Base-by-base conservation (phyloP, 75 land plant genomes). In the Pseudotsuga menziesii region DNA sequence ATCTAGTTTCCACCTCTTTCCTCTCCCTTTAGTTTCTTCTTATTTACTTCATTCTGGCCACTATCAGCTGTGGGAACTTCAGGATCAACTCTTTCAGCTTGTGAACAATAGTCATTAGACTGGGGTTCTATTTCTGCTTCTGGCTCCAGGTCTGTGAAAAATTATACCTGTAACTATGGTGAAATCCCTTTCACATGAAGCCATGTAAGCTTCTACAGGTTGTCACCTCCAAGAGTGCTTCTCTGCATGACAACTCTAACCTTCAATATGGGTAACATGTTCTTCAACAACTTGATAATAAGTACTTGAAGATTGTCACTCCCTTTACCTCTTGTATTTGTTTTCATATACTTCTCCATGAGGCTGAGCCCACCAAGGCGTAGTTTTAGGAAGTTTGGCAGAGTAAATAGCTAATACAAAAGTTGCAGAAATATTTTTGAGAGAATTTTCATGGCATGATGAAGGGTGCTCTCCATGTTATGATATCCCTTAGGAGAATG, bases 141-240 rank as follows among this genome's bases (percentile, higher is more conserved):
- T 72, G 17, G 77, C 63, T 80, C 83, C 25, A 84, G 78, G 75
- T 80, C 87, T 7, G 87, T 88, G 59, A 94, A 90, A 2, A 92
- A 76, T 55, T 94, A 91, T 12, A 91, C 80, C 74, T 89, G 93
- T 74, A 96, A 77, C 13, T 88, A 80, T 26, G 93, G 90, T 12
- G 87, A 83, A 69, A 97, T 91, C 58, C 82, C 86, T 35, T 94
- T 90, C 66, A 91, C 88, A 78, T 94, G 95, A 60, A 89, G 83
- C 98, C 98, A 97, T 66, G 99, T 97, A 35, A 90, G 87, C 77
- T 97, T 95, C 99, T 98, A 97, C 72, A 97, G 76, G 77, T 89
- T 87, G 81, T 97, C 98, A 54, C 94, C 92, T 35, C 93, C 93
- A 19, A 92, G 75, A 14, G 98, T 87, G 80, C 88, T 89, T 52